Conservation (phyloP, 805 yeast genomes). For the Blastobotrys chiropterorum region DNA sequence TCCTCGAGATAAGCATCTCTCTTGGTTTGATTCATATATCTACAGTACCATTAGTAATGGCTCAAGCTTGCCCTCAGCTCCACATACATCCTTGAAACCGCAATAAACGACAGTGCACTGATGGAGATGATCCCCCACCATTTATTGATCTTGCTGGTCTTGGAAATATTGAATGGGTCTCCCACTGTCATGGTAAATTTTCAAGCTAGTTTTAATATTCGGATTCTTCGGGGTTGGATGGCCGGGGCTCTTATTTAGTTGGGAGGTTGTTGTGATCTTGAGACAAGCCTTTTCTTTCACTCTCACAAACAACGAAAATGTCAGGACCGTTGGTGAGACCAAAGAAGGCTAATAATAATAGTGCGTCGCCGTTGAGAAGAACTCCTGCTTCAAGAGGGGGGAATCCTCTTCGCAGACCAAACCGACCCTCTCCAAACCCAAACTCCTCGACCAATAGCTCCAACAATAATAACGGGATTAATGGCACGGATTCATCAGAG, state of each 20-base stretch:
- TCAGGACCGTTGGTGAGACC: conserved; percentile 9
- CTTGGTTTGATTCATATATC: conserved; percentile 13
- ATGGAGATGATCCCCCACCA: conserved; percentile 29
- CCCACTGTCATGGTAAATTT: conserved; percentile 7
- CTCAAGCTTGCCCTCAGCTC: background rate
- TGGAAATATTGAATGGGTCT: conserved; percentile 8
- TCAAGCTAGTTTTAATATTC: conserved; percentile 3
- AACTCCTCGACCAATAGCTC: background rate
- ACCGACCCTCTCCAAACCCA: background rate
- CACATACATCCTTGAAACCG: conserved; percentile 23
- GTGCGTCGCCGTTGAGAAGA: conserved; percentile 11
- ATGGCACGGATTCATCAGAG: background rate
- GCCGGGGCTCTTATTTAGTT: too few relatives aligned
- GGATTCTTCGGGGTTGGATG: too few relatives aligned
- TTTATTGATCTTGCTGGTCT: conserved; percentile 22
- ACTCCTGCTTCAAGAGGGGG: background rate
- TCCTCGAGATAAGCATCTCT: conserved; percentile 4
- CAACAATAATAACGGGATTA: background rate
- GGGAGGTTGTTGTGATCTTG: background rate
- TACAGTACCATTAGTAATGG: background rate
- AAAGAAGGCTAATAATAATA: conserved; percentile 4
- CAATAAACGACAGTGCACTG: conserved; percentile 22
- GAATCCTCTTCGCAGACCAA: background rate
- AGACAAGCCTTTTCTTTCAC: background rate
- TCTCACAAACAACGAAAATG: conserved; percentile 3